phyloP scores from a whole-genome alignment of 1,139 yeast species.

The Cylindricascospora bacillispora region DNA sequence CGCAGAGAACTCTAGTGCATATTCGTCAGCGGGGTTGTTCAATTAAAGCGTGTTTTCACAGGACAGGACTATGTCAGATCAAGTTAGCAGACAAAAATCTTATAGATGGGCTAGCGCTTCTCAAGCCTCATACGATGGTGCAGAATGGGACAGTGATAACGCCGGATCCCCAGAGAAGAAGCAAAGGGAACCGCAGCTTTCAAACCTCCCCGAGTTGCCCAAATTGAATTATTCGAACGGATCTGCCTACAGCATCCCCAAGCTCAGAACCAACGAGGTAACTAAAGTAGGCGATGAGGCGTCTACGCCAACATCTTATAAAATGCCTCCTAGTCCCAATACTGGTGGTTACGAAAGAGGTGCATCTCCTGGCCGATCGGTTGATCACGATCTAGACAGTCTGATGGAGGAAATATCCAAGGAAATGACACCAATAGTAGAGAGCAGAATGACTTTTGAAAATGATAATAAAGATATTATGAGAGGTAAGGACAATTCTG shows the following conservation, averaged over 20 bases:
- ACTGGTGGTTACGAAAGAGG: constrained; percentile 2
- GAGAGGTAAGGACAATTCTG: neutral
- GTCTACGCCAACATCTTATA: neutral
- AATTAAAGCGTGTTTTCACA: too few relatives aligned
- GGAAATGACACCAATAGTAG: constrained; percentile 20
- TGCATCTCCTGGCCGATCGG: constrained; percentile 7
- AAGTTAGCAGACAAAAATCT: constrained; percentile 45
- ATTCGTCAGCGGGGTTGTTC: too few relatives aligned
- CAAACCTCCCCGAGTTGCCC: constrained; percentile 10
- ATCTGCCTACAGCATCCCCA: too few relatives aligned
- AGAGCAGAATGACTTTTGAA: constrained; percentile 3
- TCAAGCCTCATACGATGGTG: constrained; percentile 43
- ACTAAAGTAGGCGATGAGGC: constrained; percentile 1
- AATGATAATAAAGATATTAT: neutral
- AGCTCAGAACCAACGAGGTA: constrained; percentile 1
- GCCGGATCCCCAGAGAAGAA: constrained; percentile 11
- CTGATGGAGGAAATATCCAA: constrained; percentile 23
- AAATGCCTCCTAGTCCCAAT: neutral
- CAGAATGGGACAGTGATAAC: constrained; percentile 36
- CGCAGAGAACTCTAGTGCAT: too few relatives aligned
- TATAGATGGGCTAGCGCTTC: constrained; percentile 52
- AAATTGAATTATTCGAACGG: constrained; percentile 9
- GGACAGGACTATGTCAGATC: constrained; percentile 4
- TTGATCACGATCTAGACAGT: constrained; percentile 21
- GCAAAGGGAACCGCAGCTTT: constrained; percentile 6